Conservation (phyloP, 1,284 basidiomycete species). For the Malassezia dermatis region DNA sequence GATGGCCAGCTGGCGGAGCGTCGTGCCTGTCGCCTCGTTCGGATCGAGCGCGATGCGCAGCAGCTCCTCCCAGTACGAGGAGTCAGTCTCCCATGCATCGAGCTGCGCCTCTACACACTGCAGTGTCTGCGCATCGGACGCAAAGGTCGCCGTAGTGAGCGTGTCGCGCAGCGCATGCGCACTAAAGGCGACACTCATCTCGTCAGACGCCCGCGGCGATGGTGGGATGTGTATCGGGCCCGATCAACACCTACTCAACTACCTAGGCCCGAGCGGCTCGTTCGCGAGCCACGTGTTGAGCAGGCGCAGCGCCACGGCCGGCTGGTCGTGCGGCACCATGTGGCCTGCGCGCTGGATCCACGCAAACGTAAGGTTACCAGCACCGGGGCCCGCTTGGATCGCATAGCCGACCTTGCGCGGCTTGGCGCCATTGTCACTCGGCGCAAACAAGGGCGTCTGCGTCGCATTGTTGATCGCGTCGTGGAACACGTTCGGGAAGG, state of each 20-base stretch:
- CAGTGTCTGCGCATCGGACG: conserved; percentile 2
- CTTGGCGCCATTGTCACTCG: conserved; percentile 29
- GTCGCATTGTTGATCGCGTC: conserved; percentile 34
- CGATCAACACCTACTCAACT: background rate
- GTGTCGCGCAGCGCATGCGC: conserved; percentile 4
- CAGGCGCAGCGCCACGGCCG: conserved; percentile 60
- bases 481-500: conserved; percentile 30
- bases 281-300: conserved; percentile 55
- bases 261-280: conserved; percentile 45
- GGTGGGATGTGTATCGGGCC: background rate
- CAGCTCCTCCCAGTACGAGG: conserved; percentile 31
- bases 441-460: conserved; percentile 13
- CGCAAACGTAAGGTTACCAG: conserved; percentile 33
- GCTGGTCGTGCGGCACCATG: conserved; percentile 62
- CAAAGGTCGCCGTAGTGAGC: background rate
- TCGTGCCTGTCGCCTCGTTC: conserved; percentile 2
- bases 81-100: conserved; percentile 30
- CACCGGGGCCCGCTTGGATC: conserved; percentile 35
- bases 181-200: background rate
- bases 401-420: conserved; percentile 24
- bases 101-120: conserved; percentile 23
- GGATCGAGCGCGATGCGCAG: conserved; percentile 31
- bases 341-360: conserved; percentile 34
- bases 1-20: conserved; percentile 32
- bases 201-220: background rate